Conservation (phyloP, 1,284 basidiomycete genomes). For the Boletellus deceptivus region DNA sequence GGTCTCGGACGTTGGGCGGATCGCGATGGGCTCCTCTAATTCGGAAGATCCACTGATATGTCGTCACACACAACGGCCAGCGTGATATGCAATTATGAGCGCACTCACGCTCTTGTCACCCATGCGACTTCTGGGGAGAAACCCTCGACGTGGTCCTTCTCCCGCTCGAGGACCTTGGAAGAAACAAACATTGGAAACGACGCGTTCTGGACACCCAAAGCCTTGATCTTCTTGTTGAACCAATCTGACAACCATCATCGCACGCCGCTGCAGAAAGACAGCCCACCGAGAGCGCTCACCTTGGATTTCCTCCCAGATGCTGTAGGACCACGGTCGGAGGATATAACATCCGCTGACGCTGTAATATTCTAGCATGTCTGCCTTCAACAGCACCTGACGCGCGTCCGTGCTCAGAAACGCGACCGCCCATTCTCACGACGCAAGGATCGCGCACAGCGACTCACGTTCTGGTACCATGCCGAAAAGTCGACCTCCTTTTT, state of each 20-base stretch:
- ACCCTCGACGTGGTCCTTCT: slow-evolving; percentile 99
- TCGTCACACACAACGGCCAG: background rate
- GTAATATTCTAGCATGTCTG: slow-evolving; percentile 99
- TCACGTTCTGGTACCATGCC: slow-evolving; percentile 90
- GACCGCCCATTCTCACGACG: background rate
- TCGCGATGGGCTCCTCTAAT: slow-evolving; percentile 95
- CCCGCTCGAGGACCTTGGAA: slow-evolving; percentile 86
- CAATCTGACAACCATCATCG: slow-evolving; percentile 54
- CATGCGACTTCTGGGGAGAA: slow-evolving; percentile 99
- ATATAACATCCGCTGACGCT: slow-evolving; percentile 99
- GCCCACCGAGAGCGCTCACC: slow-evolving; percentile 53
- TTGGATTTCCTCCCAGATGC: slow-evolving; percentile 96
- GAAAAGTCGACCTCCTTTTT: slow-evolving; percentile 96
- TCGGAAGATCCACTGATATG: slow-evolving; percentile 79
- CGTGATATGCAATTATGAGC: background rate
- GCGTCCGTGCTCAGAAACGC: slow-evolving; percentile 4
- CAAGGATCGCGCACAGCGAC: slow-evolving; percentile 23
- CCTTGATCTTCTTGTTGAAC: slow-evolving; percentile 93
- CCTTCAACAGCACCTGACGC: slow-evolving; percentile 88
- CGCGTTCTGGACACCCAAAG: slow-evolving; percentile 93
- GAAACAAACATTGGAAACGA: slow-evolving; percentile 99
- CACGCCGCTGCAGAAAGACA: slow-evolving; percentile 1
- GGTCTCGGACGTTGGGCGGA: slow-evolving; percentile 97
- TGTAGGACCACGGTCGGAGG: slow-evolving; percentile 96
- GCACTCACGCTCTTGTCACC: slow-evolving; percentile 91